Percentiles rank a stretch among this genome's conserved stretches.
Conservation (phyloP, 2,329 filamentous ascomycete genomes). For the Tympanopsis confertula region DNA sequence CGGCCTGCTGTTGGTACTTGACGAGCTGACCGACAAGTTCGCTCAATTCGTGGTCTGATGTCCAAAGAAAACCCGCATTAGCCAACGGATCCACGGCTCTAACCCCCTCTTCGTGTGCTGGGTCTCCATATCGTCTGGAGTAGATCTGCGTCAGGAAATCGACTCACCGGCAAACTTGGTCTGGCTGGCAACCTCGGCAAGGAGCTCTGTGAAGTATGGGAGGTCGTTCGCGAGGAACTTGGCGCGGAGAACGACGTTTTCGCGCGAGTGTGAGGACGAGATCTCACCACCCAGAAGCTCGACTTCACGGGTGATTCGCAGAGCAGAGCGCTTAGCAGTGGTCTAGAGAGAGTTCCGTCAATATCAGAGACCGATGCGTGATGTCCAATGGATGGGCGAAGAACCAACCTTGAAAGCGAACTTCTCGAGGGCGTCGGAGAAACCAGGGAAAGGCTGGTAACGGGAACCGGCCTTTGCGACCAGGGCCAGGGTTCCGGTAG, state of each 20-base stretch:
- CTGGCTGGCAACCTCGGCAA: slow-evolving; percentile 79
- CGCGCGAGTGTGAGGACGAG: slow-evolving; percentile 76
- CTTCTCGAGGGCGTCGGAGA: slow-evolving; percentile 80
- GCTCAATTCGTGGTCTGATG: slow-evolving; percentile 74
- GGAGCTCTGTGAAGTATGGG: slow-evolving; percentile 91
- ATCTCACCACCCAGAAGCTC: slow-evolving; percentile 92
- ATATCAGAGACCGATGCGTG: slow-evolving; percentile 7
- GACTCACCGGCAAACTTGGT: slow-evolving; percentile 69
- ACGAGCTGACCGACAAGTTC: slow-evolving; percentile 76
- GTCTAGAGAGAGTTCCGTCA: slow-evolving; percentile 34
- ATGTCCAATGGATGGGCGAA: too few relatives aligned
- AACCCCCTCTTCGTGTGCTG: too few relatives aligned
- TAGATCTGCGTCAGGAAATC: too few relatives aligned
- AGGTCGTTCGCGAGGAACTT: slow-evolving; percentile 93
- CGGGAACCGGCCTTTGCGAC: slow-evolving; percentile 90
- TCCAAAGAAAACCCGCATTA: too few relatives aligned
- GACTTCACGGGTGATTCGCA: slow-evolving; percentile 87
- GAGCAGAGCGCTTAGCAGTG: slow-evolving; percentile 71
- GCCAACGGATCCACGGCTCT: too few relatives aligned
- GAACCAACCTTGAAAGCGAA: slow-evolving; percentile 86
- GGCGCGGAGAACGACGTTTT: slow-evolving; percentile 83
- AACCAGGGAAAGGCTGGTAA: slow-evolving; percentile 80
- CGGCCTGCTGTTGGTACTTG: slow-evolving; percentile 63
- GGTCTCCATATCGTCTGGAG: too few relatives aligned
- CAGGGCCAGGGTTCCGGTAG: slow-evolving; percentile 80